Evolutionary conservation across 345 rosid species (phyloP).

Genomic region (Kandelia obovata): DNA sequence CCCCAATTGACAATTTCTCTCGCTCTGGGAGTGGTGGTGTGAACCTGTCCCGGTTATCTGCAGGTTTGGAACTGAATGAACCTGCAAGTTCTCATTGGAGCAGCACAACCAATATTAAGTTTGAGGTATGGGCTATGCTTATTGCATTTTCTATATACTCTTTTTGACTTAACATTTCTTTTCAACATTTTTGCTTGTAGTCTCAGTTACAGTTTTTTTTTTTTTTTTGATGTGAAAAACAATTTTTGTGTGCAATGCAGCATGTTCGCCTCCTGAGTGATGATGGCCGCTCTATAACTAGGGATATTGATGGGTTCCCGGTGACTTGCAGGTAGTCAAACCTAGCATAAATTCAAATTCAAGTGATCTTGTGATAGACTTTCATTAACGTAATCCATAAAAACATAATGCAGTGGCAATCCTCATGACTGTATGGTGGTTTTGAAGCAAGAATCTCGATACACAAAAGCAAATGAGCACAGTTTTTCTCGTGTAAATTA

Average conservation of each 20-base stretch:
- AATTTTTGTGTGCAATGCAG: constrained; percentile 37
- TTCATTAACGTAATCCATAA: constrained; percentile 20
- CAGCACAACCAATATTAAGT: constrained; percentile 78
- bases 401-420: constrained; percentile 63
- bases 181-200: constrained; percentile 2
- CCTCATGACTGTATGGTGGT: constrained; percentile 83
- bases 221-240: constrained; percentile 6
- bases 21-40: constrained; percentile 86
- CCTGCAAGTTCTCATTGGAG: constrained; percentile 84
- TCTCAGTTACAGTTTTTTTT: not conserved
- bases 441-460: constrained; percentile 90
- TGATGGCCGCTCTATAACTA: constrained; percentile 74
- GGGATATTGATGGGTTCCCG: constrained; percentile 85
- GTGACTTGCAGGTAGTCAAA: constrained; percentile 76
- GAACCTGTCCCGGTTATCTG: constrained; percentile 73
- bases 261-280: constrained; percentile 79
- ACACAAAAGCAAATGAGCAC: constrained; percentile 62
- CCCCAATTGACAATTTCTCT: constrained; percentile 74
- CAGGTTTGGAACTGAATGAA: constrained; percentile 81
- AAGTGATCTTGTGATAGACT: constrained; percentile 15
- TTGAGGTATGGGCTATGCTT: constrained; percentile 53
- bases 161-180: constrained; percentile 3
- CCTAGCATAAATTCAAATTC: constrained; percentile 16
- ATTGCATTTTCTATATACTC: constrained; percentile 6
- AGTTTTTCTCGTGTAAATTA: constrained; percentile 81